Evolutionary conservation across 2,329 filamentous ascomycete genomes (phyloP), one percentile per base, ranked within the genome.

Genomic region (Fusarium hostae): DNA sequence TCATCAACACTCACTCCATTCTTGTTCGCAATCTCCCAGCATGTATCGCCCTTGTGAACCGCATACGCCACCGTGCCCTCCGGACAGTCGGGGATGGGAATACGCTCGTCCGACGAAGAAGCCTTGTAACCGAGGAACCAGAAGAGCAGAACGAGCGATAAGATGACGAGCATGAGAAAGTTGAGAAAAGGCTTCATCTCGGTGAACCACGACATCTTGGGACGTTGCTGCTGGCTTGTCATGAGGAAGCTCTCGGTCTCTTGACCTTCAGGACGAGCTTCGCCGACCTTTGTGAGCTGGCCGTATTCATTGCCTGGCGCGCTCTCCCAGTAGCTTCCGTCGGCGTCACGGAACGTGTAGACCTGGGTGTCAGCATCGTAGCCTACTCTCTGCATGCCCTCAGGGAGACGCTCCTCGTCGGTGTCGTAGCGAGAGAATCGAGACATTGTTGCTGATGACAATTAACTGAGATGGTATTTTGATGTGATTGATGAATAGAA

Each of bases 141-240:
- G 65, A 86, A 83, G 45, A 89, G 72, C 22, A 84, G 76, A 37
- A 89, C 74, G 51, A 90, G 77, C 65, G 84, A 86, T 20, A 88
- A 73, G 7, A 86, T 80, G 58, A 88, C 81, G 39, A 90, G 77
- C 66, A 89, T 78, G 59, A 86, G 87, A 78, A 89, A 90, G 75
- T 89, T 89, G 74, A 90, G 81, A 70, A 90, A 80, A n/a, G 86
- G 86, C 80, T 82, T 84, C 79, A 87, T 80, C 65, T 87, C 84
- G 37, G 83, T 82, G 34, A 87, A 82, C 84, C 87, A 86, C 9
- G 87, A 85, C 35, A 80, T 79, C 41, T 77, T 80, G 71, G 68
- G 74, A 0, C 47, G 32, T 50, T 66, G 22, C 55, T 63, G 59
- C 37, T 72, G 56, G 30, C 67, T 63, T 10, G 73, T 63, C 22